phyloP scores from a whole-genome alignment of 306 rosid species.

The Alnus glutinosa region DNA sequence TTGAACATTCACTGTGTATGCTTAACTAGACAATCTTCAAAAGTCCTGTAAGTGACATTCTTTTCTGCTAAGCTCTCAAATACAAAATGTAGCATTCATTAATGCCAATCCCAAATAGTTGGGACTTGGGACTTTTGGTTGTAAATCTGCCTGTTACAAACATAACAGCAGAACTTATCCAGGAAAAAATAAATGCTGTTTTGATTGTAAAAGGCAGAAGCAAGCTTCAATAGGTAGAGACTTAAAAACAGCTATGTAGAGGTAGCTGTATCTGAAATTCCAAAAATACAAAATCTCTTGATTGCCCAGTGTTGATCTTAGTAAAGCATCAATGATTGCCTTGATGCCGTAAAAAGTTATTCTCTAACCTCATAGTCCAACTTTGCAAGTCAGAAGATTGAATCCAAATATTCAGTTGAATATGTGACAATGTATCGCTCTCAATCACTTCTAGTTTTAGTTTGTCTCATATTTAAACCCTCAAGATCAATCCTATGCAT shows the following conservation, averaged over 20 bases:
- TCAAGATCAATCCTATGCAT: background rate
- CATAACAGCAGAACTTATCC: too few relatives aligned
- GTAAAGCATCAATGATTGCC: too few relatives aligned
- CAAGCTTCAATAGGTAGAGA: too few relatives aligned
- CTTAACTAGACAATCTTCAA: background rate
- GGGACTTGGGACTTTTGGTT: background rate
- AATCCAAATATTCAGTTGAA: background rate
- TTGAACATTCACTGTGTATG: background rate
- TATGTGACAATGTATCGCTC: background rate
- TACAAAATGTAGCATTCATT: background rate
- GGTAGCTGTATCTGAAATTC: background rate
- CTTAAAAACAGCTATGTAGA: too few relatives aligned
- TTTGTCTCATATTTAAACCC: background rate
- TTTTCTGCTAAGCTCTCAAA: background rate
- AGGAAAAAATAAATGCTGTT: too few relatives aligned
- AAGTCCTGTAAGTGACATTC: background rate
- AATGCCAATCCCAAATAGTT: background rate
- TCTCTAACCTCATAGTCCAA: background rate
- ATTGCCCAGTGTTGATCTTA: background rate
- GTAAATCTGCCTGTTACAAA: too few relatives aligned
- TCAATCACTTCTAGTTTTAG: background rate
- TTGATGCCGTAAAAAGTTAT: background rate
- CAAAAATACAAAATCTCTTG: background rate
- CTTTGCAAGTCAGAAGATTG: background rate
- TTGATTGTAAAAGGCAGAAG: too few relatives aligned